Evolutionary conservation across 2,329 filamentous ascomycete genomes (phyloP).

Genomic region (Fusarium cicatricum): DNA sequence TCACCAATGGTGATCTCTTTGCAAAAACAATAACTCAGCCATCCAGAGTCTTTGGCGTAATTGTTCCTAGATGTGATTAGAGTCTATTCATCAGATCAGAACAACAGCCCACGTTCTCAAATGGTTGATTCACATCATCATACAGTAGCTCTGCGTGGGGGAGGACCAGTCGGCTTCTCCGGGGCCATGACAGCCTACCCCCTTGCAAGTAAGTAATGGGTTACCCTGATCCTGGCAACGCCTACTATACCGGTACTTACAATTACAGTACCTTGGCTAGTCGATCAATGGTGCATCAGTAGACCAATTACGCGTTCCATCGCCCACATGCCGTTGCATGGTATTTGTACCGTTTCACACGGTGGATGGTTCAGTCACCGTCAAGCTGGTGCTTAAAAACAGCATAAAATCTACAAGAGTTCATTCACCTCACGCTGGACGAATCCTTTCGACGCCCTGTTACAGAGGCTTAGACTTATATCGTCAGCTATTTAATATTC

Average conservation of each 20-base stretch:
- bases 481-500: no score
- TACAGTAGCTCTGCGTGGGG: neutral
- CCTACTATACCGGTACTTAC: conserved; percentile 2
- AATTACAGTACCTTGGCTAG: neutral
- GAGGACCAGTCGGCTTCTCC: neutral
- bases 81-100: no score
- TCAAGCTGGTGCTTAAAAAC: neutral
- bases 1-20: no score
- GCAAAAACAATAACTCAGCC: no score
- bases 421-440: no score
- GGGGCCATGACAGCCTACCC: neutral
- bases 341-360: conserved; percentile 15
- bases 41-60: no score
- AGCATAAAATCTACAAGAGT: neutral
- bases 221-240: conserved; percentile 20
- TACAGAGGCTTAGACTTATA: no score
- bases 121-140: no score
- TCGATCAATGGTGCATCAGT: neutral
- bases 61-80: no score
- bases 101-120: no score
- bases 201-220: no score
- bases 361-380: neutral
- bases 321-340: conserved; percentile 3
- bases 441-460: no score
- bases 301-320: neutral